Evolutionary conservation across 345 rosid genomes (phyloP).

Genomic region (Bruguiera gymnorhiza): DNA sequence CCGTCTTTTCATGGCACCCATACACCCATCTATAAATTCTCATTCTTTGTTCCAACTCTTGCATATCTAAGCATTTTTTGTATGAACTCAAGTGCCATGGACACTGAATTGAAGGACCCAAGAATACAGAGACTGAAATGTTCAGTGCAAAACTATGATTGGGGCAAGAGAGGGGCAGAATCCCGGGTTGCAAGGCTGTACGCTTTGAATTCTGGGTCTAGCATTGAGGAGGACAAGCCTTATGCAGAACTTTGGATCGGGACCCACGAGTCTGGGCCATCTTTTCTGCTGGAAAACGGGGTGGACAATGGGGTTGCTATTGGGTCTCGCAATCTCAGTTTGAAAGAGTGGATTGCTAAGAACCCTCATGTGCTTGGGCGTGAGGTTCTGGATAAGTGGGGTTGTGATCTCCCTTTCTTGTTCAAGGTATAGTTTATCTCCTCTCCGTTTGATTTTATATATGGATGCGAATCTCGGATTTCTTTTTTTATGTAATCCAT

Average conservation of each 20-base stretch:
- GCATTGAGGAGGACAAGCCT: conserved; percentile 42
- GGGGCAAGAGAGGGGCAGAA: conserved; percentile 74
- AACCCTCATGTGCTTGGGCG: conserved; percentile 76
- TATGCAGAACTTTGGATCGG: conserved; percentile 89
- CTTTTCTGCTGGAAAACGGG: conserved; percentile 42
- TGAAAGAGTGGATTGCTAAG: conserved; percentile 68
- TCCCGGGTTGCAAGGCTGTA: conserved; percentile 64
- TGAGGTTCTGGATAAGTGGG: conserved; percentile 77
- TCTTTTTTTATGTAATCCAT: neutral
- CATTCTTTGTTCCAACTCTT: neutral
- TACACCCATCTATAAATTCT: neutral
- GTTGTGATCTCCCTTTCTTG: conserved; percentile 93
- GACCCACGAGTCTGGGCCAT: conserved; percentile 87
- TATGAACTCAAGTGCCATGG: conserved; percentile 16
- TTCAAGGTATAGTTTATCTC: conserved; percentile 60
- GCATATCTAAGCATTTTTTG: neutral
- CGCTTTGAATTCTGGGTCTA: conserved; percentile 50
- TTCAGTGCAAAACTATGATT: conserved; percentile 76
- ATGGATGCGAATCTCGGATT: neutral
- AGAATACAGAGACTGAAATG: conserved; percentile 50
- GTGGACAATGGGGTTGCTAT: conserved; percentile 35
- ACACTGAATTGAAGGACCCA: conserved; percentile 4
- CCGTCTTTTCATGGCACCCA: neutral
- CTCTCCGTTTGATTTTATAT: neutral
- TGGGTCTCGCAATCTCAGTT: conserved; percentile 23